Percentiles rank a stretch among this genome's conserved stretches.
Evolutionary conservation across 2,329 filamentous ascomycete species (phyloP).

Genomic region (Xylogone sp.): DNA sequence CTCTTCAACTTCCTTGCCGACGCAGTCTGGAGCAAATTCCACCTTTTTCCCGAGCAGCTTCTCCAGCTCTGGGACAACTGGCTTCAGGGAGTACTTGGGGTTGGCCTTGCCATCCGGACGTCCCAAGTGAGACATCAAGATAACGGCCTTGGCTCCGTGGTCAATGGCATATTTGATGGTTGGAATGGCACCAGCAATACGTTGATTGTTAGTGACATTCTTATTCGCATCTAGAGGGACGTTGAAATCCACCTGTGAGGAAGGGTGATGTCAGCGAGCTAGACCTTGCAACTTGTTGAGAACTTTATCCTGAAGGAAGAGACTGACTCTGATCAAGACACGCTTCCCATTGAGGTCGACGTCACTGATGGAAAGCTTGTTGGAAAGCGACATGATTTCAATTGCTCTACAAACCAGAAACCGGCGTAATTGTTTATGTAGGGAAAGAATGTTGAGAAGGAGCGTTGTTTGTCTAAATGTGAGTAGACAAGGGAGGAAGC

Average conservation of each 20-base stretch:
- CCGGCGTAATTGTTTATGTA: too few species aligned
- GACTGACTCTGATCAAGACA: constrained; percentile 88
- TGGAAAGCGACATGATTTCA: constrained; percentile 87
- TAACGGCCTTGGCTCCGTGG: constrained; percentile 83
- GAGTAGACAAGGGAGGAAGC: too few species aligned
- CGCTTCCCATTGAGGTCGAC: constrained; percentile 98
- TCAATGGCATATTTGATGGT: constrained; percentile 94
- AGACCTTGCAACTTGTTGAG: background rate
- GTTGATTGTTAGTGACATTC: constrained; percentile 97
- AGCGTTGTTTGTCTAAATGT: too few species aligned
- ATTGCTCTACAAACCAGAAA: constrained; percentile 5
- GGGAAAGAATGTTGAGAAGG: too few species aligned
- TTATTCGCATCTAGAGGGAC: constrained; percentile 91
- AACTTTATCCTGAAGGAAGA: background rate
- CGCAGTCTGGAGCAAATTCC: constrained; percentile 84
- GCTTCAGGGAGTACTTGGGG: constrained; percentile 91
- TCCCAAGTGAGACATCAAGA: constrained; percentile 98
- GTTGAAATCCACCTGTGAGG: constrained; percentile 91
- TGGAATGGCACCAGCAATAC: constrained; percentile 91
- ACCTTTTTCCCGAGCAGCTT: constrained; percentile 81
- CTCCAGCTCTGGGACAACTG: constrained; percentile 87
- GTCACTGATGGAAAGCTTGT: constrained; percentile 95
- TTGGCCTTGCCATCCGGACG: constrained; percentile 88
- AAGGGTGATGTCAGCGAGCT: constrained; percentile 17
- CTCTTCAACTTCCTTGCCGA: constrained; percentile 85